Evolutionary conservation across 768 basidiomycete species (phyloP).

Genomic region (Mrakia frigida): DNA sequence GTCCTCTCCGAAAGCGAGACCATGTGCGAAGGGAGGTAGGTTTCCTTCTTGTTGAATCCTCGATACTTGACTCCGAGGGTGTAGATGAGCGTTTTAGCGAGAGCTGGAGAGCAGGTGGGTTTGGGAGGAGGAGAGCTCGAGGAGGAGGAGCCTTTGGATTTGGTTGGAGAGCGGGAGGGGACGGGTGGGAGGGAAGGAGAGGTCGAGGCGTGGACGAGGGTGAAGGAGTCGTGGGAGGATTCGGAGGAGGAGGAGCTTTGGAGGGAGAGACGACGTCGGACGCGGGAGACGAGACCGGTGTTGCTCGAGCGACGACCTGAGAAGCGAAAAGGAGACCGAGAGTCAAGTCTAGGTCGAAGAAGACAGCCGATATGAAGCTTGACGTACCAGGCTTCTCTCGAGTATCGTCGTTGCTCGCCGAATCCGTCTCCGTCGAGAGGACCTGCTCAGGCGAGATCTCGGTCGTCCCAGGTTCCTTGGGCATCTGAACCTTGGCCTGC

Average conservation of each 20-base stretch:
- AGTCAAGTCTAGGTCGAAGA: neutral
- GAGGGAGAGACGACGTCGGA: constrained; percentile 8
- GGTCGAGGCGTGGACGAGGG: constrained; percentile 16
- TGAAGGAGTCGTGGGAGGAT: constrained; percentile 19
- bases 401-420: neutral
- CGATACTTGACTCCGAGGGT: constrained; percentile 93
- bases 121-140: constrained; percentile 25
- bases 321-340: neutral
- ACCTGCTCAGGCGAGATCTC: constrained; percentile 5
- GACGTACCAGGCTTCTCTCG: neutral
- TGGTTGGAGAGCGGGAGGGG: constrained; percentile 36
- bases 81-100: constrained; percentile 77
- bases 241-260: constrained; percentile 14
- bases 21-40: constrained; percentile 79
- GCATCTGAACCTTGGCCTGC: constrained; percentile 18
- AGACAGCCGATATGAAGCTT: too few relatives aligned
- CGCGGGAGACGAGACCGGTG: constrained; percentile 9
- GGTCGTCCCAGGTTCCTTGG: neutral
- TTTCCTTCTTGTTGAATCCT: constrained; percentile 78
- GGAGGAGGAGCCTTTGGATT: constrained; percentile 14
- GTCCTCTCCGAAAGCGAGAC: constrained; percentile 87
- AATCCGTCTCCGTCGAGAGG: constrained; percentile 25
- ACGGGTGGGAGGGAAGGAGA: constrained; percentile 36
- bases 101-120: constrained; percentile 53
- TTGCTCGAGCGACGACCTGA: constrained; percentile 1